These are phyloP conservation scores for Berberis thunbergii DNA, from an alignment of 164 flowering plant species.

Conservation along the genomic window DNA sequence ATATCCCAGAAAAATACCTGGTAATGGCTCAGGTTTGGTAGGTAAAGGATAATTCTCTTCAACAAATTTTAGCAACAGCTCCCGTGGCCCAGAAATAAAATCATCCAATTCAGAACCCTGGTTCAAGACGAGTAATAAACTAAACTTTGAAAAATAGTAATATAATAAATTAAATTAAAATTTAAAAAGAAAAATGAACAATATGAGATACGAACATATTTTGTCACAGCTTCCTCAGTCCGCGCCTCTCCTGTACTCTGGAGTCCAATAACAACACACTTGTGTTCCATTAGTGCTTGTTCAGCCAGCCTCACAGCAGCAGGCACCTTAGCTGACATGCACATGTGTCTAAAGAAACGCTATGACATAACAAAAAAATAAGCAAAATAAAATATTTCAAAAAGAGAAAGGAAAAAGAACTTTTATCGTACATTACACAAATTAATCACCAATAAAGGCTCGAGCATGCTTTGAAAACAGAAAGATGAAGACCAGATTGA, in stretches of 20 bases:
- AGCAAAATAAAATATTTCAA: background rate
- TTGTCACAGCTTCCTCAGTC: constrained; percentile 93
- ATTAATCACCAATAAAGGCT: background rate
- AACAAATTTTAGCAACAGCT: constrained; percentile 85
- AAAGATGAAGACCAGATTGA: background rate
- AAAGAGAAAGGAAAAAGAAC: background rate
- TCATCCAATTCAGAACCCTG: constrained; percentile 95
- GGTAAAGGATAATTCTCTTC: constrained; percentile 97
- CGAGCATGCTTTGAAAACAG: too few species aligned
- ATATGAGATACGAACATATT: constrained; percentile 55
- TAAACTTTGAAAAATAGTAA: background rate
- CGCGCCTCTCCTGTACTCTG: constrained; percentile 99
- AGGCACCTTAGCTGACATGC: constrained; percentile 99
- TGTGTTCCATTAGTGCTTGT: constrained; percentile 62
- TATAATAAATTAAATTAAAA: background rate
- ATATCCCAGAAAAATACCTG: constrained; percentile 31
- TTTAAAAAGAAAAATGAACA: background rate
- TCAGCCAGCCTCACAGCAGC: constrained; percentile 73
- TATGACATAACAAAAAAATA: constrained; percentile 18
- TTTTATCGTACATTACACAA: background rate
- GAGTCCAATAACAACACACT: constrained; percentile 95
- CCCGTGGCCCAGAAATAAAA: constrained; percentile 96
- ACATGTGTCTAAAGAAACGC: constrained; percentile 98
- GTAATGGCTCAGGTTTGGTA: constrained; percentile 63
- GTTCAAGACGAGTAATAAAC: constrained; percentile 1